A percentile compares a stretch with the other conserved stretches of the same genome.
These are phyloP conservation scores for Alternaria triticimaculans DNA, from an alignment of 2,329 filamentous ascomycete genomes.

Conservation along the genomic window DNA sequence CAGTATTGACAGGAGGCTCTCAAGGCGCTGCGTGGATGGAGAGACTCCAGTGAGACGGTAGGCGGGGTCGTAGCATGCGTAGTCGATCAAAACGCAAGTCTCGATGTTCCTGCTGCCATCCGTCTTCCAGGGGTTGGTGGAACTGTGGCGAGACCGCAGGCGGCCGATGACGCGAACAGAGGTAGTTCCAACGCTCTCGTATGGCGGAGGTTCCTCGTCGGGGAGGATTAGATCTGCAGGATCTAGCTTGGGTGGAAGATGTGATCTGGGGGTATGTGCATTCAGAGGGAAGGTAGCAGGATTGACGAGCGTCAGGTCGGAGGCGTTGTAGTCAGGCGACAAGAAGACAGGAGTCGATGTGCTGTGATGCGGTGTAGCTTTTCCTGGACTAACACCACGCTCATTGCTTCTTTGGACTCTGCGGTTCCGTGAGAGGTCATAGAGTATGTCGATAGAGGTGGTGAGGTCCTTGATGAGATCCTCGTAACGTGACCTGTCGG, in stretches of 20 bases:
- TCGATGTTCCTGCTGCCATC: slow-evolving; percentile 43
- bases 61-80: slow-evolving; percentile 60
- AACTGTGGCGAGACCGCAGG: slow-evolving; percentile 46
- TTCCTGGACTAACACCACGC: slow-evolving; percentile 26
- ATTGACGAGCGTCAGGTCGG: slow-evolving; percentile 54
- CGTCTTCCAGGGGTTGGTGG: slow-evolving; percentile 49
- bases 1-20: slow-evolving; percentile 47
- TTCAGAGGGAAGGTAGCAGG: slow-evolving; percentile 43
- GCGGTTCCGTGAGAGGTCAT: slow-evolving; percentile 74
- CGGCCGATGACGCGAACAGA: slow-evolving; percentile 55
- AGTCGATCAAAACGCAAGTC: slow-evolving; percentile 73
- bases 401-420: slow-evolving; percentile 46
- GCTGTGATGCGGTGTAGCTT: slow-evolving; percentile 25
- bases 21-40: slow-evolving; percentile 54
- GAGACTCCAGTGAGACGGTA: slow-evolving; percentile 57
- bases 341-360: slow-evolving; percentile 34
- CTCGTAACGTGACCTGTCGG: slow-evolving; percentile 77
- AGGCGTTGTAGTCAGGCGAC: slow-evolving; percentile 48
- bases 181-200: slow-evolving; percentile 55
- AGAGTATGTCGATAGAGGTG: slow-evolving; percentile 78
- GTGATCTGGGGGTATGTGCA: slow-evolving; percentile 25
- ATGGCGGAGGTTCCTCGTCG: slow-evolving; percentile 57
- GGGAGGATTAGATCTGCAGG: slow-evolving; percentile 52
- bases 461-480: slow-evolving; percentile 77
- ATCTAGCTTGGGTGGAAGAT: slow-evolving; percentile 54